Base-by-base conservation (phyloP, 805 yeast genomes). In the Schizosaccharomyces octosporus region DNA sequence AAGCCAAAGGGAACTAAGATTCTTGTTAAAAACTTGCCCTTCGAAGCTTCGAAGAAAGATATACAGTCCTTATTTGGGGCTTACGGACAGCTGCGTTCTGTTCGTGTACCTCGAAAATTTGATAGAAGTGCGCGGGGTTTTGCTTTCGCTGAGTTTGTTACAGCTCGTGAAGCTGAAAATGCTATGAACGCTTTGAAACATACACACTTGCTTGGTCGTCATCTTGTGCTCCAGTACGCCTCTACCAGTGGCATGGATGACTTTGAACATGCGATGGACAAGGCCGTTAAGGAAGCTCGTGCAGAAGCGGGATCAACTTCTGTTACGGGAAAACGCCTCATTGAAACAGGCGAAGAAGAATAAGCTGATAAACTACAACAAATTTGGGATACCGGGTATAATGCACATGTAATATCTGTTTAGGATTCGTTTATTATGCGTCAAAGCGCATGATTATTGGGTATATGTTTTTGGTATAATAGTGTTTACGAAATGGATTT, bases 51-150 rank as follows among this genome's bases (percentile, higher is more conserved):
- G 2, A 82, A 95, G 73, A 85, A 86, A 68, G 97, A 93, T 69
- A 81, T 93, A n/a, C 82, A 86, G 68, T 94, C 88, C 70, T 76
- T 93, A 65, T 89, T 93, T 73, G 88, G 93, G 63, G 83, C 97
- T 0, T 93, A 90, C 74, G 98, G 98, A 63, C 89, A 86, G 72
- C 76, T 93, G 68, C 87, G 89, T 68, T 85, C 97, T 1, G 96
- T 89, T 55, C 82, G 98, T 69, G 90, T 93, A 59, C 98, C 98
- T 41, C 85, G 85, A 80, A 93, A 93, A 71, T 89, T 90, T 75
- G 95, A 93, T 77, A 85, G 84, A 69, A 79, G 87, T 45, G 95
- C 97, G 13, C 82, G 98, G 70, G 98, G 98, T 70, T 93, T 93
- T 76, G 98, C 97, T 0, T 93, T 93, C 71, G 95, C 94, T 58